phyloP scores from a whole-genome alignment of 768 basidiomycete genomes.

The Phlebiopsis flavidoalba region DNA sequence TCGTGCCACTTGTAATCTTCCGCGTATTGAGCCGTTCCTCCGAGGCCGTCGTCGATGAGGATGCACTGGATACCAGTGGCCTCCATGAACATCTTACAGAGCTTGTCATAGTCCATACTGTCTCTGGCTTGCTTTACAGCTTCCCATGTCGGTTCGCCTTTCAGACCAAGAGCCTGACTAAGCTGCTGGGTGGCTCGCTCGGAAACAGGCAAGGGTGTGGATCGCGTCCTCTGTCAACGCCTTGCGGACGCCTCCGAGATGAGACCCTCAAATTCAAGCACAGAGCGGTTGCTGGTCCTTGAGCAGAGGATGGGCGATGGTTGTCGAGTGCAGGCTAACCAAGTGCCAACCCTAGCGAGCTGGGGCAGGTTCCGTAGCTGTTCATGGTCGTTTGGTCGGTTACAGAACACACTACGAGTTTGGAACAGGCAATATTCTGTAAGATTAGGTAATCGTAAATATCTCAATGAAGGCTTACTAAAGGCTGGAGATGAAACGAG shows the following conservation, averaged over 20 bases:
- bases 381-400: neutral
- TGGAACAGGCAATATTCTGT: neutral
- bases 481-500: neutral
- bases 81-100: constrained; percentile 53
- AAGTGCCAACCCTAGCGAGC: constrained; percentile 10
- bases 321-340: constrained; percentile 66
- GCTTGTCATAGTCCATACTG: constrained; percentile 42
- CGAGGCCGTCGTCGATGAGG: constrained; percentile 71
- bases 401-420: neutral
- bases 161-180: constrained; percentile 41
- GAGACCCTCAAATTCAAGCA: constrained; percentile 56
- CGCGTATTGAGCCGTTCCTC: constrained; percentile 38
- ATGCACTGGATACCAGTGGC: constrained; percentile 60
- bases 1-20: constrained; percentile 61
- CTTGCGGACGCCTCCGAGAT: constrained; percentile 55
- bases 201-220: constrained; percentile 53
- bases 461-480: neutral
- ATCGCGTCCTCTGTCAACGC: constrained; percentile 46
- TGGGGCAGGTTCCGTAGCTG: constrained; percentile 2
- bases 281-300: constrained; percentile 35
- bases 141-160: constrained; percentile 45
- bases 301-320: constrained; percentile 72
- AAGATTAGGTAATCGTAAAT: neutral
- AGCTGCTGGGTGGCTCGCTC: constrained; percentile 57
- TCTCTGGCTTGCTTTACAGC: constrained; percentile 45